These are phyloP conservation scores for Auriscalpium orientale DNA, from an alignment of 768 basidiomycete species.

Conservation along the genomic window DNA sequence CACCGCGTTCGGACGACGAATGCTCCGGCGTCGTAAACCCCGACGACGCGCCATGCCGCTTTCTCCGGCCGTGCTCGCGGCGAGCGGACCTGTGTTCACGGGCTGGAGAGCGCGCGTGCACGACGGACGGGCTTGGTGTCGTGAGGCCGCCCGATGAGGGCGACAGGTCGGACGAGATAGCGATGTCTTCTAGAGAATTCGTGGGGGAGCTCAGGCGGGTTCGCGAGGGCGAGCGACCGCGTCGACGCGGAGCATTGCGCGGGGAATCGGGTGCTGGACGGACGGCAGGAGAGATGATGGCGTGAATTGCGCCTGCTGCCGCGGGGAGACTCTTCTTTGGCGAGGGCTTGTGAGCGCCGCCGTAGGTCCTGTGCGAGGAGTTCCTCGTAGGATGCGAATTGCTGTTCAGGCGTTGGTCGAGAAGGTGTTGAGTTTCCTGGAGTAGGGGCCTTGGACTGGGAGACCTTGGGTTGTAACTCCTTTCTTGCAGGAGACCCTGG, in stretches of 20 bases:
- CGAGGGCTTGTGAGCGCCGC: neutral
- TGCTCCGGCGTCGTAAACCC: conserved; percentile 11
- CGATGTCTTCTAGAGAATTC: conserved; percentile 7
- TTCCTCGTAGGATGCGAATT: conserved; percentile 10
- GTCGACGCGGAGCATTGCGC: neutral
- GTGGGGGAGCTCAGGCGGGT: neutral
- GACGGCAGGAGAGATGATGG: neutral
- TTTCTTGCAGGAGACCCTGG: too few relatives aligned
- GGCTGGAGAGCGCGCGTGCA: conserved; percentile 4
- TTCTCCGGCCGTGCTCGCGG: neutral
- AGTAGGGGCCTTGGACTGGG: too few relatives aligned
- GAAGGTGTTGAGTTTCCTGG: neutral
- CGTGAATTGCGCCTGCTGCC: too few relatives aligned
- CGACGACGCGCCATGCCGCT: neutral
- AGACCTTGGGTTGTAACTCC: too few relatives aligned
- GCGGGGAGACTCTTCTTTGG: too few relatives aligned
- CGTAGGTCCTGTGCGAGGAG: conserved; percentile 10
- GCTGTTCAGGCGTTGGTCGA: conserved; percentile 6
- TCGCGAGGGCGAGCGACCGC: neutral
- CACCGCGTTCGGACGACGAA: conserved; percentile 7
- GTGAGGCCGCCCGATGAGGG: conserved; percentile 11
- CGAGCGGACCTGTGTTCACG: neutral
- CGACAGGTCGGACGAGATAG: conserved; percentile 10
- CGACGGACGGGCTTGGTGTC: conserved; percentile 8
- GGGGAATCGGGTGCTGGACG: neutral